Conservation (phyloP, 2,329 filamentous ascomycete genomes). For the Colletotrichum liriopes region DNA sequence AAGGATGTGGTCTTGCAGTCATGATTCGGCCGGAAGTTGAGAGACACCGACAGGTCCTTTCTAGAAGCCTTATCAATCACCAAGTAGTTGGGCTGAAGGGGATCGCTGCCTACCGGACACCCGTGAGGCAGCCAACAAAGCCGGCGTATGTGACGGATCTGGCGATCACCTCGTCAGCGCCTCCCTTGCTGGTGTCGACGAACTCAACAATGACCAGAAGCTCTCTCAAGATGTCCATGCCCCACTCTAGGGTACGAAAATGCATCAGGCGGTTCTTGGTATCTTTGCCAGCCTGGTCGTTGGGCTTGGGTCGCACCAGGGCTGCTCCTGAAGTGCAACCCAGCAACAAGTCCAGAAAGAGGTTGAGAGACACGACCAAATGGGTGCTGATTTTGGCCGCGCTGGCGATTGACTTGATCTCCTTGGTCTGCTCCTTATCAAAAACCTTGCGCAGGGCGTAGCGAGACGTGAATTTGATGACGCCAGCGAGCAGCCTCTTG, state of each 20-base stretch:
- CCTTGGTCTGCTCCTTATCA: conserved; percentile 69
- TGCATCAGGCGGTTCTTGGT: conserved; percentile 60
- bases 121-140: conserved; percentile 66
- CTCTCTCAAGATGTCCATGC: conserved; percentile 65
- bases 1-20: conserved; percentile 54
- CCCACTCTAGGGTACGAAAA: conserved; percentile 70
- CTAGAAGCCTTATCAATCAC: conserved; percentile 43
- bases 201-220: conserved; percentile 69
- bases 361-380: conserved; percentile 72
- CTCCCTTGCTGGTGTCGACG: conserved; percentile 52
- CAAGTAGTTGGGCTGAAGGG: background rate
- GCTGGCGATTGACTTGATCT: conserved; percentile 69
- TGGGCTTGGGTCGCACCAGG: background rate
- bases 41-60: conserved; percentile 60
- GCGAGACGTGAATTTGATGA: conserved; percentile 57
- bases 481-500: conserved; percentile 44
- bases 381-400: conserved; percentile 68
- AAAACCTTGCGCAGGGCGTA: conserved; percentile 65
- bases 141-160: conserved; percentile 66
- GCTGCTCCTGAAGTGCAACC: conserved; percentile 71
- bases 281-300: no score
- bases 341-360: conserved; percentile 73
- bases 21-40: conserved; percentile 67
- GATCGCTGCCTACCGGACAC: conserved; percentile 56
- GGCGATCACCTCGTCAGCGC: conserved; percentile 57